Evolutionary conservation across 441 rosid species (phyloP).

Genomic region (Corymbia calophylla): DNA sequence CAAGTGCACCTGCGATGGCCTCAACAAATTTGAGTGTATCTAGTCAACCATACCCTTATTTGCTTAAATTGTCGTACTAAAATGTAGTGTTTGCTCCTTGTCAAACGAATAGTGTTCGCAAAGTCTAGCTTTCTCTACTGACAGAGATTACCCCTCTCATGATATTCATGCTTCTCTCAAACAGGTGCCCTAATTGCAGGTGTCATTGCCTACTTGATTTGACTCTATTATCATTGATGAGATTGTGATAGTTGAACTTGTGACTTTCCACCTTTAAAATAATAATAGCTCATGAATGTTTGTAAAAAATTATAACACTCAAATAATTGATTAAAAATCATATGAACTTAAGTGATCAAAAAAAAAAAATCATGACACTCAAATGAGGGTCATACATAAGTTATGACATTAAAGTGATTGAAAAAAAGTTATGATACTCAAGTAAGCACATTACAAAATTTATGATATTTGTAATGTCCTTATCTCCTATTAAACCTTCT

Average conservation of each 20-base stretch:
- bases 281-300: background rate
- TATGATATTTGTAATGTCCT: accelerated
- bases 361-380: accelerated
- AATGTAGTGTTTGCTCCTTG: background rate
- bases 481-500: background rate
- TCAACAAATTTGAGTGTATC: background rate
- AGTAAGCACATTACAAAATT: too few relatives aligned
- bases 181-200: background rate
- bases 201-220: background rate
- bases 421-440: too few relatives aligned
- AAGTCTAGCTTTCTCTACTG: background rate
- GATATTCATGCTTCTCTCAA: background rate
- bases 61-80: background rate
- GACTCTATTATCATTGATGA: background rate
- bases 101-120: background rate
- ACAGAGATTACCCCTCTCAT: background rate
- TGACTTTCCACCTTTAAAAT: background rate
- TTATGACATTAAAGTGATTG: too few relatives aligned
- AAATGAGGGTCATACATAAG: background rate
- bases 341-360: background rate
- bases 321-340: too few relatives aligned
- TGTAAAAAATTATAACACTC: background rate
- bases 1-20: background rate
- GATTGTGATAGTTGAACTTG: background rate
- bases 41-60: background rate